Base-by-base conservation (phyloP, 352 stramenopile genomes). In the Phytopythium litorale region DNA sequence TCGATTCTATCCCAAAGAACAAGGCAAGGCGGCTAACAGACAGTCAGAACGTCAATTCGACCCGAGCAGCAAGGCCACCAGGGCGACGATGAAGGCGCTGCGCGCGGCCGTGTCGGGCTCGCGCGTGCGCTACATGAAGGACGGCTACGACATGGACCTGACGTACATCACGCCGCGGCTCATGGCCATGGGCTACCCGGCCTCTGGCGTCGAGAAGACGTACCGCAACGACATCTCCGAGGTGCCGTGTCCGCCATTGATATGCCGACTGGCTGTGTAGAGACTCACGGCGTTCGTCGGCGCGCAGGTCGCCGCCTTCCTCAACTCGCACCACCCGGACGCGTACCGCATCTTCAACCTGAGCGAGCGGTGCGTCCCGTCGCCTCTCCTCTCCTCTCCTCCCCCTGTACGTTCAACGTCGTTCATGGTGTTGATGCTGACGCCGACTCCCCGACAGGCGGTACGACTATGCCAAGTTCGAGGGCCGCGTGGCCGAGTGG, bases 211-310 rank as follows among this genome's bases (percentile, higher is more conserved):
- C 46, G 86, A 94, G 71, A 92, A 93, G 49, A 92, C 82, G 15
- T 93, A 93, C 63, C 81, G 86, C 56, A 94, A 94, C 73, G 82
- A 92, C 69, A 91, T 93, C 64, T 79, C 73, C 46, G 81, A 94
- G 62, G 75, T 84, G n/a, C 25, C 15, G 18, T 38, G 21, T n/a
- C n/a, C 33, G 40, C 25, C 6, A 37, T 25, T 25, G 38, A 32
- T 32, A 32, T 32, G 28, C 28, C 28, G 35, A 40, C 6, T 40
- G 35, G 2, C 6, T 40, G 6, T 11, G 1, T 40, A 9, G 12
- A 13, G 35, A 40, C 28, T 69, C 40, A 32, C 28, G 11, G 43
- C 28, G 35, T 43, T 57, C 52, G n/a, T 3, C 8, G 7, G 12
- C 8, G 35, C 35, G 28, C 51, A 79, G 71, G 84, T 92, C 37